These are phyloP conservation scores for Pythium aquatile DNA, from an alignment of 352 stramenopile genomes.

Conservation along the genomic window DNA sequence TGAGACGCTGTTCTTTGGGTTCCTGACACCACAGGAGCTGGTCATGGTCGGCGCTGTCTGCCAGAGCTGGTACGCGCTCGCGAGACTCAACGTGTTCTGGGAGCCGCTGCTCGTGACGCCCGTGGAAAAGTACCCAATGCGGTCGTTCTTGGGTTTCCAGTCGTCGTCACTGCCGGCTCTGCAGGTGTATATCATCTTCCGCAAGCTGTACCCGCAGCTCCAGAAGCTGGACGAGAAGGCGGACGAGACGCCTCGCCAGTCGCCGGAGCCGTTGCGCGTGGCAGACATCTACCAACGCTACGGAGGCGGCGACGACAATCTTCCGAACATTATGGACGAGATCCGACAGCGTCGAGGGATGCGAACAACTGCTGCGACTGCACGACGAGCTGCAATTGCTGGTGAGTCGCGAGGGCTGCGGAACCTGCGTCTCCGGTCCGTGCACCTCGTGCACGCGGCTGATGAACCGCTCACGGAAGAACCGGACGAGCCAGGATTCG, in stretches of 20 bases:
- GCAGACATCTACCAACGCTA: constrained; percentile 9
- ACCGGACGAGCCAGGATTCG: not conserved
- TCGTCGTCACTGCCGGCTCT: constrained; percentile 51
- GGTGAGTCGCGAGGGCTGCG: not conserved
- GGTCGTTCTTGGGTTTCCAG: constrained; percentile 44
- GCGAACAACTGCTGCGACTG: not conserved
- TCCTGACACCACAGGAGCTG: constrained; percentile 48
- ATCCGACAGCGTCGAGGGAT: not conserved
- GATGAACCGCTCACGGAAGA: constrained; percentile 13
- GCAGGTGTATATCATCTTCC: constrained; percentile 75
- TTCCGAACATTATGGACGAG: not conserved
- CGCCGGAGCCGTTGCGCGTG: constrained; percentile 9
- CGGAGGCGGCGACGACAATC: not conserved
- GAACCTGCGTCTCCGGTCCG: constrained; percentile 14
- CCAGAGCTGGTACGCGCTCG: constrained; percentile 49
- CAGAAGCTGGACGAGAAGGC: constrained; percentile 17
- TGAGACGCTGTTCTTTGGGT: constrained; percentile 63
- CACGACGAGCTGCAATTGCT: not conserved
- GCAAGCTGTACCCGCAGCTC: constrained; percentile 33
- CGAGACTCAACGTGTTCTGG: constrained; percentile 62
- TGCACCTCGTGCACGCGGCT: constrained; percentile 21
- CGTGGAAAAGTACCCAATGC: constrained; percentile 63
- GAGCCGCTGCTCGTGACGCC: constrained; percentile 61
- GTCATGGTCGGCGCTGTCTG: constrained; percentile 50
- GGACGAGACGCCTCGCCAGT: constrained; percentile 20